Conservation (phyloP, 345 rosid genomes). For the Syzygium oleosum region DNA sequence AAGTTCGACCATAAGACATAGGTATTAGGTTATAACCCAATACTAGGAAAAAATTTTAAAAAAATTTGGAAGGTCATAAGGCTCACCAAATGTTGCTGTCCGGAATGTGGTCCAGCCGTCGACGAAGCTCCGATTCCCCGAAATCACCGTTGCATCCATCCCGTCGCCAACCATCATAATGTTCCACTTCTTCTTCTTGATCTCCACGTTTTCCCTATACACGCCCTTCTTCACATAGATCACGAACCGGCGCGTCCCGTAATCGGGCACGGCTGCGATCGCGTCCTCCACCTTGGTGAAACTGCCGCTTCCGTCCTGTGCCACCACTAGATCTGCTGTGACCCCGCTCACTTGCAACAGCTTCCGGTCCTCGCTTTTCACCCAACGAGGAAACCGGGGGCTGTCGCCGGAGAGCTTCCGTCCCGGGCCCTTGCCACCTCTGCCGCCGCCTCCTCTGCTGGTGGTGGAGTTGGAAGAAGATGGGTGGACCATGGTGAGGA, state of each 20-base stretch:
- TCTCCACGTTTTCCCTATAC: conserved; percentile 67
- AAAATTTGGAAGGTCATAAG: no score
- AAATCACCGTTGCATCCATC: conserved; percentile 44
- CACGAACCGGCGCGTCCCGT: conserved; percentile 33
- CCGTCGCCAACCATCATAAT: conserved; percentile 82
- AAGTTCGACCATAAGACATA: neutral
- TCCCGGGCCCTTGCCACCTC: neutral
- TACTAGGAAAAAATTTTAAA: neutral
- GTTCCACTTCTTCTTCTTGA: conserved; percentile 76
- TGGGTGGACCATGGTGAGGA: conserved; percentile 49
- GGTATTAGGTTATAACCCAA: neutral
- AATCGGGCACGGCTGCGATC: conserved; percentile 54
- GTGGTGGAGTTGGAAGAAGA: conserved; percentile 14
- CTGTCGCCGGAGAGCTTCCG: neutral
- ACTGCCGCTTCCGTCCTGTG: conserved; percentile 71
- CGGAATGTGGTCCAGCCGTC: conserved; percentile 94
- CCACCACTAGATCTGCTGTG: conserved; percentile 45
- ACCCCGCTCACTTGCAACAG: conserved; percentile 30
- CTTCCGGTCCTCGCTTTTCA: conserved; percentile 43
- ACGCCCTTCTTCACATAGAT: conserved; percentile 63
- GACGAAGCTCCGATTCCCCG: conserved; percentile 44
- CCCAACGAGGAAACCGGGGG: conserved; percentile 50
- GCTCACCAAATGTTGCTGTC: conserved; percentile 82
- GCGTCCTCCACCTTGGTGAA: conserved; percentile 57
- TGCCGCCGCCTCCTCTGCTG: neutral